Conservation (phyloP, 2,329 filamentous ascomycete genomes). For the Venturia effusa region DNA sequence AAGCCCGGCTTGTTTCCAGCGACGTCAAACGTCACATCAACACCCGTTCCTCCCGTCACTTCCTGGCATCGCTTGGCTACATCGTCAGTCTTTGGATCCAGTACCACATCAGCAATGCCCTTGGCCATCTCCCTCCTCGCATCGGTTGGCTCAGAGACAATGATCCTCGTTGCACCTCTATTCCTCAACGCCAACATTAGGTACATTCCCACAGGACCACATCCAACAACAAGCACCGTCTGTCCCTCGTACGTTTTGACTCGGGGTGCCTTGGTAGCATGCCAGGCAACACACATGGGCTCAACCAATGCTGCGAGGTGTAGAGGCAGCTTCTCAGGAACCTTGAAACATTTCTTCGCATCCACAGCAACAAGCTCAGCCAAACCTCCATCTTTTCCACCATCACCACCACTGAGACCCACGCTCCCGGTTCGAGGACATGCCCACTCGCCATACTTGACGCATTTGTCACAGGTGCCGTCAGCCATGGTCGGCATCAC, state of each 20-base stretch:
- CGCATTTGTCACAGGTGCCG: no score
- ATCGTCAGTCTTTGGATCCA: conserved; percentile 20
- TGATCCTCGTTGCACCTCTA: conserved; percentile 19
- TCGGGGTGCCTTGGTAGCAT: conserved; percentile 15
- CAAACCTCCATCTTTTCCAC: conserved; percentile 19
- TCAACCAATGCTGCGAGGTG: conserved; percentile 20
- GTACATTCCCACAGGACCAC: conserved; percentile 21
- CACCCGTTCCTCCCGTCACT: conserved; percentile 21
- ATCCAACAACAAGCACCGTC: conserved; percentile 19
- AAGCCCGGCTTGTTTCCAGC: conserved; percentile 23
- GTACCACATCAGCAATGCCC: conserved; percentile 18
- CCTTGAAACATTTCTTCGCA: conserved; percentile 16
- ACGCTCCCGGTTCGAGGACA: no score
- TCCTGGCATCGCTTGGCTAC: conserved; percentile 20
- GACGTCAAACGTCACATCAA: conserved; percentile 25
- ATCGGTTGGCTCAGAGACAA: conserved; percentile 20
- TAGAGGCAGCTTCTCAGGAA: conserved; percentile 17
- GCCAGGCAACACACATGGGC: conserved; percentile 23
- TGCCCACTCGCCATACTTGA: no score
- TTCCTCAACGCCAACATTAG: conserved; percentile 23
- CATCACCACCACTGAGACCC: conserved; percentile 10
- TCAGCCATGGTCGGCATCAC: no score
- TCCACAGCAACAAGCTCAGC: conserved; percentile 19
- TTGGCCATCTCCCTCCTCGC: conserved; percentile 17
- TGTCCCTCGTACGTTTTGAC: conserved; percentile 14